Base-by-base conservation (phyloP, 2,329 filamentous ascomycete genomes). In the Aspergillus ochraceus region DNA sequence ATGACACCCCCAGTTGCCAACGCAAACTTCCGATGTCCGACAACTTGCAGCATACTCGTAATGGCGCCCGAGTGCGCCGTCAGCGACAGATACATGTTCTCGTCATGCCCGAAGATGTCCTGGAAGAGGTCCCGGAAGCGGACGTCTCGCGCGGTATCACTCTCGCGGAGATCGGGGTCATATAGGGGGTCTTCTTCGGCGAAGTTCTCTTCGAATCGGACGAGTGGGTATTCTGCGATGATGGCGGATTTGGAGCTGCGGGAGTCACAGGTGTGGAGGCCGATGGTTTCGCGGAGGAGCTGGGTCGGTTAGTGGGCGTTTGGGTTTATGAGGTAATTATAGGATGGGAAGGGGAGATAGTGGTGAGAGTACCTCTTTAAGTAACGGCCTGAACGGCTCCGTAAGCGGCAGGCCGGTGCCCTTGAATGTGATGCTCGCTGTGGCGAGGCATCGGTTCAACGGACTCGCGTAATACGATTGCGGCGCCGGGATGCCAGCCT, bases 31-130 rank as follows among this genome's bases (percentile, higher is more conserved):
- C 79, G 72, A 70, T 84, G 82, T 0, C 78, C 79, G 32, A 77
- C 59, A 12, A 78, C 71, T 42, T 74, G 67, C 61, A 88, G 67
- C 24, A 87, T 73, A 64, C 82, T 83, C 4, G 77, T 80, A 61
- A 88, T 87, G 5, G 83, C 82, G 0, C 85, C 85, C 1, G 83
- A 86, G 70, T 88, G 86, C 46, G 80, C 80, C 1, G 84, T 87
- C 46, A 88, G 71, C 3, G 81, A 84, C 11, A 88, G 69, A 53
- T 81, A 82, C 0, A 76, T 77, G 62, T 73, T 80, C 9, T 70
- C 66, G 58, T 85, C 83, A 22, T 72, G 70, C 0, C 66, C 66
- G 58, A 86, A 85, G 17, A 88, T 74, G 58, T 86, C 82, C 59
- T 83, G 78, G 24, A 88, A 71, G 2, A 86, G 71, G 10, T 60